Conservation (phyloP, 345 rosid genomes). For the Aquilaria malaccensis region DNA sequence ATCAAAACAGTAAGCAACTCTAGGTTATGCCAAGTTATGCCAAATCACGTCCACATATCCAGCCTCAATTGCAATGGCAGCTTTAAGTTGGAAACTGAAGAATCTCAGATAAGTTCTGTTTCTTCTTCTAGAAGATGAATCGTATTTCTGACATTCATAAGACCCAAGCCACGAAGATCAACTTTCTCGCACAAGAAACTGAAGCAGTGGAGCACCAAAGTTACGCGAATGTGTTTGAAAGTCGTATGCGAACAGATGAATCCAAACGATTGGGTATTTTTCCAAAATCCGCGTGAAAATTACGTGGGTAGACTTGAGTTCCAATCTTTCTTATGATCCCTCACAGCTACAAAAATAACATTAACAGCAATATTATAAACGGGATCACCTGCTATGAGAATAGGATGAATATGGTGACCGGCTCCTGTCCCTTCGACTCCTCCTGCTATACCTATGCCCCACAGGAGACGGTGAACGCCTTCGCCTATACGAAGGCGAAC, state of each 20-base stretch:
- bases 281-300: conserved; percentile 17
- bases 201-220: conserved; percentile 4
- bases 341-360: conserved; percentile 13
- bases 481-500: conserved; percentile 70
- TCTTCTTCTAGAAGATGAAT: neutral
- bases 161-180: neutral
- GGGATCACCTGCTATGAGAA: conserved; percentile 88
- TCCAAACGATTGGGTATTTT: conserved; percentile 22
- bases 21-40: conserved; percentile 1
- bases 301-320: conserved; percentile 13
- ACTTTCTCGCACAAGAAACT: conserved; percentile 1
- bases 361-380: conserved; percentile 28
- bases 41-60: neutral
- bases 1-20: conserved; percentile 6
- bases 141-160: conserved; percentile 3
- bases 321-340: conserved; percentile 32
- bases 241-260: conserved; percentile 20
- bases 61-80: conserved; percentile 11
- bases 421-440: conserved; percentile 78
- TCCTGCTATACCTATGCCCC: conserved; percentile 61
- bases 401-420: conserved; percentile 68
- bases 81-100: conserved; percentile 11
- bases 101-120: neutral
- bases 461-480: conserved; percentile 68
- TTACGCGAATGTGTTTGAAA: conserved; percentile 11